Evolutionary conservation across 2,329 filamentous ascomycete species (phyloP).

Genomic region (Sarocladiaceae sp.): DNA sequence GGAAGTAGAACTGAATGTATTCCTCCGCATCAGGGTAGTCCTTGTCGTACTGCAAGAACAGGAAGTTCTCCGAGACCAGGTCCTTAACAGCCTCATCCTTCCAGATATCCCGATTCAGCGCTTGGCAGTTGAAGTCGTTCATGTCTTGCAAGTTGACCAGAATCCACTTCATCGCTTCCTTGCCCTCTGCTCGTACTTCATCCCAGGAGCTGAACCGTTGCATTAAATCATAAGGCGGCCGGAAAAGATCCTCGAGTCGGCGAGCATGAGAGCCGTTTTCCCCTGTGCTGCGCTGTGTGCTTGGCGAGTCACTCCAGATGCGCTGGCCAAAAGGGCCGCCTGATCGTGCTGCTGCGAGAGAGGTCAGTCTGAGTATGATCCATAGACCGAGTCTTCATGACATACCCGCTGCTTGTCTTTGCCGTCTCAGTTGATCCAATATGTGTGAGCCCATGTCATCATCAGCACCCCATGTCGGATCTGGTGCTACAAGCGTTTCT

Average conservation of each 20-base stretch:
- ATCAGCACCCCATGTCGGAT: constrained; percentile 38
- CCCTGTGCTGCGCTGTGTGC: constrained; percentile 15
- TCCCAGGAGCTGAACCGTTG: constrained; percentile 67
- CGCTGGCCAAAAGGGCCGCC: constrained; percentile 32
- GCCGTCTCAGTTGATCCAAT: constrained; percentile 56
- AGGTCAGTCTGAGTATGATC: neutral
- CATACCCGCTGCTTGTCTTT: constrained; percentile 28
- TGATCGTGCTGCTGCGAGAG: constrained; percentile 13
- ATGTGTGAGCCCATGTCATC: constrained; percentile 53
- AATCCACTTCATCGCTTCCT: constrained; percentile 87
- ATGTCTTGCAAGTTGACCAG: constrained; percentile 93
- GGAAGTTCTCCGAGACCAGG: constrained; percentile 84
- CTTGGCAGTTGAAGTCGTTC: constrained; percentile 89
- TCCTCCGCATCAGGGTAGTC: constrained; percentile 70
- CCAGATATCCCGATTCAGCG: constrained; percentile 92
- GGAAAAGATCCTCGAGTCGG: constrained; percentile 83
- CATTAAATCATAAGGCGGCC: constrained; percentile 89
- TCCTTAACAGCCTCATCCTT: constrained; percentile 74
- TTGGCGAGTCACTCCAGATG: constrained; percentile 28
- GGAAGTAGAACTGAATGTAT: constrained; percentile 88
- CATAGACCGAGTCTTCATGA: neutral
- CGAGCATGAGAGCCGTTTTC: constrained; percentile 61
- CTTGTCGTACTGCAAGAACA: constrained; percentile 93
- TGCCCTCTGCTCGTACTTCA: constrained; percentile 75
- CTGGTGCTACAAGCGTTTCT: constrained; percentile 80